Evolutionary conservation across 805 yeast species (phyloP), one percentile per base, ranked within the genome.

Genomic region (Danielia oregonensis): DNA sequence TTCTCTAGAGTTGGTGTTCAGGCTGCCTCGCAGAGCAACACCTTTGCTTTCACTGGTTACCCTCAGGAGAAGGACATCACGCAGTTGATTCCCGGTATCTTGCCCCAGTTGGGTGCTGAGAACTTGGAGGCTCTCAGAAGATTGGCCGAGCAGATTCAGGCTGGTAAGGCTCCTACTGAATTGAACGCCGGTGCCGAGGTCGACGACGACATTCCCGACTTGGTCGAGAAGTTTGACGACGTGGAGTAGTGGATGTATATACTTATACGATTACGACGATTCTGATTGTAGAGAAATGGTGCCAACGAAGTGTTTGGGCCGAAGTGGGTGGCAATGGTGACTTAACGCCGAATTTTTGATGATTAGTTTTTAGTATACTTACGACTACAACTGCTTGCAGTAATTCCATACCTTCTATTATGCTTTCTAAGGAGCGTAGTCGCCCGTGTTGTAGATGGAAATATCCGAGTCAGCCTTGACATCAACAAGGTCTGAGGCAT

Each of bases 1-100:
- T 87, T 93, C 78, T 80, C 85, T 76, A 83, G 93, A 68, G 96
- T 93, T 51, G 94, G 93, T 70, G 93, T 89, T 48, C 97, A 91
- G 74, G 86, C 86, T 52, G 87, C 96, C 55, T 80, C 86, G 55
- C 82, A 81, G 57, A 74, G 82, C 76, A 89, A 91, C 80, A 84
- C 95, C 48, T 86, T 82, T 65, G 94, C 94, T 54, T 82, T 93
- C 76, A 84, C 87, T 66, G 98, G 98, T 66, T 79, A 82, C 68
- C 86, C 95, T 48, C 93, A 86, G 69, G 93, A 87, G 72, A 89
- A 87, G 81, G 76, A 79, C 51, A 78, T 91, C 59, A 82, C 93
- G 51, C 96, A 89, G 57, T 79, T 93, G 72, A 78, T 91, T 54
- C 97, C 97, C 57, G 83, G 79, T 68, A 87, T 91, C 68, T 79